Percentiles rank a stretch among this genome's conserved stretches.
phyloP scores from a whole-genome alignment of 2,329 filamentous ascomycete genomes.

The Fusarium sp. region DNA sequence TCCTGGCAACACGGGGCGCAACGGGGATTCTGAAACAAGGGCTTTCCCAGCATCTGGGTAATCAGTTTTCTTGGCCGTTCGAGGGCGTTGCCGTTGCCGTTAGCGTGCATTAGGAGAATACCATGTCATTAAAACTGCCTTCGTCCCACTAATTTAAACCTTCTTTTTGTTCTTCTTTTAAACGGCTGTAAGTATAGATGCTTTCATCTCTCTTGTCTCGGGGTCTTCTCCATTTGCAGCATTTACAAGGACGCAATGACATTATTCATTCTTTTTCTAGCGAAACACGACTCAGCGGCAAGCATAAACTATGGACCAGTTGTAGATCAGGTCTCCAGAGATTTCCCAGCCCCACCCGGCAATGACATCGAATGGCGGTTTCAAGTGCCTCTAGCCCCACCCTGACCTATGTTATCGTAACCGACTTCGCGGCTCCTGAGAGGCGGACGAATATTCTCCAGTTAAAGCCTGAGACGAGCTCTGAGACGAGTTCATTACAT shows the following conservation, averaged over 20 bases:
- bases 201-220: background rate
- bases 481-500: constrained; percentile 26
- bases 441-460: constrained; percentile 27
- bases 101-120: background rate
- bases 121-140: background rate
- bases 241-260: background rate
- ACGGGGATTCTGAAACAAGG: constrained; percentile 33
- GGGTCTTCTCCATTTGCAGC: background rate
- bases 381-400: constrained; percentile 41
- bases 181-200: background rate
- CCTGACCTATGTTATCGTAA: constrained; percentile 32
- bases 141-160: background rate
- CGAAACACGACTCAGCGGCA: background rate
- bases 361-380: constrained; percentile 39
- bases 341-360: background rate
- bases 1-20: constrained; percentile 18
- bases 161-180: background rate
- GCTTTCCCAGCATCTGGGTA: constrained; percentile 21
- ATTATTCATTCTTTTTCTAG: background rate
- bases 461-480: constrained; percentile 26
- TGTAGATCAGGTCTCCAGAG: constrained; percentile 12
- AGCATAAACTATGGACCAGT: constrained; percentile 12
- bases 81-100: too few relatives aligned
- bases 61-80: constrained; percentile 2
- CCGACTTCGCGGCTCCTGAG: constrained; percentile 15